Base-by-base conservation (phyloP, 768 basidiomycete species). In the Roridomyces roridus region DNA sequence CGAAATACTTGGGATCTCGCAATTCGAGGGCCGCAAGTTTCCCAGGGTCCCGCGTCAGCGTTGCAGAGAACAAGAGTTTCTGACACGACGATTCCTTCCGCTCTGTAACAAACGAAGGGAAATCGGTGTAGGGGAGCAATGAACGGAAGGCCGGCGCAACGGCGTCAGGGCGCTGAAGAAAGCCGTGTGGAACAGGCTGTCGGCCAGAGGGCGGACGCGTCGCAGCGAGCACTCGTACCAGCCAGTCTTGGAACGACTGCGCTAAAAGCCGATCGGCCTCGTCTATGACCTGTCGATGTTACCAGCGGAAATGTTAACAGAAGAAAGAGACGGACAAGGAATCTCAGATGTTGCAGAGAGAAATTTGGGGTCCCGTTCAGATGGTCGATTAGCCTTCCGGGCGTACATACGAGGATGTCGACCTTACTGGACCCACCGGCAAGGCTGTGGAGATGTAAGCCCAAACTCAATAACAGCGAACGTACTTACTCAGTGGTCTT, bases 191-290 rank as follows among this genome's bases (percentile, higher is more conserved):
- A 15, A 54, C 54, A 26, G 59, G 15, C 26, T 11, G 14, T n/a
- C 39, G 29, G 8, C 23, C 24, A 2, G 60, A 36, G 54, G 69
- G 70, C 23, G 67, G 78, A 61, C 70, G 82, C 10, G 86, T 90
- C 7, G 92, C 93, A n/a, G 82, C 74, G 8, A 97, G 77, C 4
- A 98, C 91, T 66, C 87, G 87, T 6, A 84, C 82, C 3, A 98
- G 77, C 96, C 96, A 99, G 68, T 94, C 92, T 72, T 98, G 95
- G 74, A 97, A 98, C 1, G 93, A 94, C 69, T 98, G 95, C 10
- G 91, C 89, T 9, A 99, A 80, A 0, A 99, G 80, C n/a, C 95
- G 85, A 68, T 99, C 97, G 0, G 97, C 97, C 74, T 99, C 97
- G 70, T 99, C 97, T 52, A 99, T 93, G 25, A 98, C 88, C 94